Evolutionary conservation across 225 moss, liverwort and hornwort species (phyloP).

Genomic region (Thuidium tamariscinum): DNA sequence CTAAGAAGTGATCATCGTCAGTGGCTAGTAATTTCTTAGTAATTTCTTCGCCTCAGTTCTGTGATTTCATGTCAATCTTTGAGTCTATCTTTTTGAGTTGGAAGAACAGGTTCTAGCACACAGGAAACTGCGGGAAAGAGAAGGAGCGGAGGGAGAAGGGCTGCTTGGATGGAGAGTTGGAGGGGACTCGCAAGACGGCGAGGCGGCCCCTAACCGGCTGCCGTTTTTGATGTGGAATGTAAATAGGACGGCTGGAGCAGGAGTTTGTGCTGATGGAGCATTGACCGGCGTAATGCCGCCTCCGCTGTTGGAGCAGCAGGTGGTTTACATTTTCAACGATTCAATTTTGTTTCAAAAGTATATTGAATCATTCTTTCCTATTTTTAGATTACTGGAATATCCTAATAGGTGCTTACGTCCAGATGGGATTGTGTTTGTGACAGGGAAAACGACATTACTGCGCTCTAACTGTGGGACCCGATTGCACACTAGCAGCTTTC

Average conservation of each 20-base stretch:
- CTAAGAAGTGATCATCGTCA: not conserved
- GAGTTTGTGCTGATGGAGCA: slow-evolving; percentile 73
- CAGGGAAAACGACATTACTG: slow-evolving; percentile 91
- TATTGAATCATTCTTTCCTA: not conserved
- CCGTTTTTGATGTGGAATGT: slow-evolving; percentile 94
- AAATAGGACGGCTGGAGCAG: slow-evolving; percentile 50
- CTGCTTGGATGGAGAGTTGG: slow-evolving; percentile 48
- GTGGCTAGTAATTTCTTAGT: not conserved
- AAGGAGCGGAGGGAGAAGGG: slow-evolving; percentile 47
- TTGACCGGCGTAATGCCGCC: slow-evolving; percentile 88
- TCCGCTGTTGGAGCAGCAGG: slow-evolving; percentile 92
- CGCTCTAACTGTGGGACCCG: slow-evolving; percentile 85
- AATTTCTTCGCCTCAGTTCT: not conserved
- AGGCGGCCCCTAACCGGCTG: slow-evolving; percentile 27
- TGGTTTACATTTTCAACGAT: not conserved
- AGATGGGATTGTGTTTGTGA: not conserved
- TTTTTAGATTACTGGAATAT: not conserved
- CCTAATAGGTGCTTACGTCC: not conserved
- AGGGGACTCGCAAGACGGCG: slow-evolving; percentile 46
- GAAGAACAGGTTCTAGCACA: slow-evolving; percentile 27
- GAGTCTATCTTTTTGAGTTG: not conserved
- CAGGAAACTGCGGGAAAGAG: slow-evolving; percentile 50
- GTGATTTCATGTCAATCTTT: not conserved
- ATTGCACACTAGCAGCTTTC: slow-evolving; percentile 92
- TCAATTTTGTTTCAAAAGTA: not conserved